Percentiles rank a stretch among this genome's conserved stretches.
These are phyloP conservation scores for Monilinia vaccinii-corymbosi DNA, from an alignment of 2,329 filamentous ascomycete genomes.

Conservation along the genomic window DNA sequence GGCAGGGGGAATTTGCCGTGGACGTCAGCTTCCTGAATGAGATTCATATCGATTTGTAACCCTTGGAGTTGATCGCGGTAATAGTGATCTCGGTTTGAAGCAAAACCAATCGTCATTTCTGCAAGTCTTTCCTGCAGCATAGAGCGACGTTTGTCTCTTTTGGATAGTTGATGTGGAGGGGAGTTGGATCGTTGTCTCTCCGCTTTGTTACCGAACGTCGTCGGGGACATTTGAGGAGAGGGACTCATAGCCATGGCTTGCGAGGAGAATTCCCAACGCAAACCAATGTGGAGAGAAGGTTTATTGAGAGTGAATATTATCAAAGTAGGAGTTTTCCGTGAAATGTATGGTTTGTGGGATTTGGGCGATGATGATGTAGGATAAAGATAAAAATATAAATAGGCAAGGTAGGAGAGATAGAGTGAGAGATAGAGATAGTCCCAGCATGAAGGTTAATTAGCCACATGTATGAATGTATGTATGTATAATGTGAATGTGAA, in stretches of 20 bases:
- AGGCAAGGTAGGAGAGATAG: not conserved
- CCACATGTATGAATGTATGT: not conserved
- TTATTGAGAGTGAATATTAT: not conserved
- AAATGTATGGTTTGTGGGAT: not conserved
- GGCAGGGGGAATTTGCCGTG: conserved; percentile 64
- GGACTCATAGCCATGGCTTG: conserved; percentile 24
- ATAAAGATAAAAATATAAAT: not conserved
- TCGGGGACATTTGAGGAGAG: conserved; percentile 26
- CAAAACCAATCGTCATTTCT: conserved; percentile 68
- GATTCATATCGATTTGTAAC: conserved; percentile 81
- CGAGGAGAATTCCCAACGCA: not conserved
- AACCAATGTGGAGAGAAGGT: not conserved
- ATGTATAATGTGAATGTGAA: not conserved
- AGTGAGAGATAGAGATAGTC: not conserved
- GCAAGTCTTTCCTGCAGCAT: conserved; percentile 71
- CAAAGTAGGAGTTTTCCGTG: not conserved
- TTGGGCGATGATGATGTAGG: not conserved
- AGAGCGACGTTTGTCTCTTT: conserved; percentile 83
- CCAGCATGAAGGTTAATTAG: not conserved
- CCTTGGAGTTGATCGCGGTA: conserved; percentile 86
- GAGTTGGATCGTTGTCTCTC: conserved; percentile 27
- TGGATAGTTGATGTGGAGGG: conserved; percentile 43
- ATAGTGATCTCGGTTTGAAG: conserved; percentile 69
- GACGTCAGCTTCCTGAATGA: conserved; percentile 77
- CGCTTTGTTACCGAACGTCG: conserved; percentile 20